Percentiles rank a stretch among this genome's conserved stretches.
Evolutionary conservation across 257 asterid genomes (phyloP).

Genomic region (Jaltomata sinuosa): DNA sequence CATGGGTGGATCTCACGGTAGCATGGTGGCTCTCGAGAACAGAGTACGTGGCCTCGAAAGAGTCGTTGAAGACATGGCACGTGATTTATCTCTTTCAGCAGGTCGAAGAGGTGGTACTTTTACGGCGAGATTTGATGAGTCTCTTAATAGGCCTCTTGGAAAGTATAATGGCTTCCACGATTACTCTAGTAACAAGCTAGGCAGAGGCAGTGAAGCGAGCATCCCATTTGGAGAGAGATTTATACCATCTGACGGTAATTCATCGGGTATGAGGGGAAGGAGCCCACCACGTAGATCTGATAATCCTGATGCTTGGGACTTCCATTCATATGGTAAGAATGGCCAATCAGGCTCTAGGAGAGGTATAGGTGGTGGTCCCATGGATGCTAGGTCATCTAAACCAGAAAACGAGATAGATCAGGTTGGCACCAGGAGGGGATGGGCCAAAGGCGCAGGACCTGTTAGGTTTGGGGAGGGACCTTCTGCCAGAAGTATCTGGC

Average conservation of each 20-base stretch:
- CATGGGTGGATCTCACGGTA: constrained; percentile 97
- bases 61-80: constrained; percentile 95
- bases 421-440: constrained; percentile 58
- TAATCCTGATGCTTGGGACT: constrained; percentile 56
- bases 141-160: constrained; percentile 51
- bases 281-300: constrained; percentile 74
- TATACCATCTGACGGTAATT: constrained; percentile 44
- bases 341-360: constrained; percentile 64
- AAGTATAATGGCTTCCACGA: constrained; percentile 76
- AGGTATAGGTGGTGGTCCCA: constrained; percentile 31
- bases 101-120: constrained; percentile 57
- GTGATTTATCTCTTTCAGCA: constrained; percentile 76
- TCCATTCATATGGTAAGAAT: constrained; percentile 53
- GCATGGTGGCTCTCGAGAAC: constrained; percentile 91
- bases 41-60: constrained; percentile 97
- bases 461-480: constrained; percentile 98
- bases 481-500: constrained; percentile 99
- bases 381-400: constrained; percentile 47
- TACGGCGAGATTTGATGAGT: constrained; percentile 58
- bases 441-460: constrained; percentile 73
- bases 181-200: constrained; percentile 62
- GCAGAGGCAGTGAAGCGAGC: constrained; percentile 56
- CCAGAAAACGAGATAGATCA: constrained; percentile 57
- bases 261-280: constrained; percentile 52
- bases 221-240: constrained; percentile 61